A percentile compares a stretch with the other conserved stretches of the same genome.
phyloP scores from a whole-genome alignment of 2,329 filamentous ascomycete genomes.

The Phaeosphaeriaceae sp. region DNA sequence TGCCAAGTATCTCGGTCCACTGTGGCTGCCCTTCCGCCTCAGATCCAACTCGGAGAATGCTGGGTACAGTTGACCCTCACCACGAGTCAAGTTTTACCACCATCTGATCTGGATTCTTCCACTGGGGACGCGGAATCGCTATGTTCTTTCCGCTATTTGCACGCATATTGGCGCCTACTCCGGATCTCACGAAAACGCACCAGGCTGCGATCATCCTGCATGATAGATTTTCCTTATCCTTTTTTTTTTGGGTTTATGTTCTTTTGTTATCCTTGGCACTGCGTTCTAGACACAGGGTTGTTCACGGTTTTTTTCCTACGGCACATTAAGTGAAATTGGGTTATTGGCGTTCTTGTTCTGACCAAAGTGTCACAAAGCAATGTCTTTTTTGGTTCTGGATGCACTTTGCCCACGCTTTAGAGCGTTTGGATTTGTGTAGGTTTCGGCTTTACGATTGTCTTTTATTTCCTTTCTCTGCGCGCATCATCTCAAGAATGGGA shows the following conservation, averaged over 20 bases:
- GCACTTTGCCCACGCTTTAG: slow-evolving; percentile 14
- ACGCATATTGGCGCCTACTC: slow-evolving; percentile 42
- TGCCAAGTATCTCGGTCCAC: slow-evolving; percentile 16
- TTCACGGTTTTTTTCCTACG: slow-evolving; percentile 30
- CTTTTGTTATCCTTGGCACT: slow-evolving; percentile 31
- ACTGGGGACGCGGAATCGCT: slow-evolving; percentile 25
- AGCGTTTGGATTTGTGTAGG: slow-evolving; percentile 16
- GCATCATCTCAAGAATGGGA: slow-evolving; percentile 35
- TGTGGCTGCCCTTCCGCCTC: slow-evolving; percentile 6
- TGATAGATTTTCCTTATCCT: slow-evolving; percentile 45
- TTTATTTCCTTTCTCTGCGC: slow-evolving; percentile 27
- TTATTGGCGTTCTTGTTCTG: slow-evolving; percentile 38
- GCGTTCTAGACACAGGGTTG: slow-evolving; percentile 42
- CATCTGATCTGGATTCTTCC: slow-evolving; percentile 21
- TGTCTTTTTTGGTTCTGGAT: slow-evolving; percentile 22
- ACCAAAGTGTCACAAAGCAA: slow-evolving; percentile 29
- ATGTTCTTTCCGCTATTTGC: slow-evolving; percentile 44
- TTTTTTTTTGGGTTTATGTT: slow-evolving; percentile 31
- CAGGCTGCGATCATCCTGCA: slow-evolving; percentile 46
- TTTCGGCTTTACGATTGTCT: slow-evolving; percentile 36
- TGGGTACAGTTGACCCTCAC: slow-evolving; percentile 28
- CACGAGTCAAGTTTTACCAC: slow-evolving; percentile 25
- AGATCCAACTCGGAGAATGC: slow-evolving; percentile 20
- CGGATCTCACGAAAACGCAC: slow-evolving; percentile 47
- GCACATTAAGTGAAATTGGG: slow-evolving; percentile 46